Conservation (phyloP, 83 land plant genomes). For the Larix sibirica region DNA sequence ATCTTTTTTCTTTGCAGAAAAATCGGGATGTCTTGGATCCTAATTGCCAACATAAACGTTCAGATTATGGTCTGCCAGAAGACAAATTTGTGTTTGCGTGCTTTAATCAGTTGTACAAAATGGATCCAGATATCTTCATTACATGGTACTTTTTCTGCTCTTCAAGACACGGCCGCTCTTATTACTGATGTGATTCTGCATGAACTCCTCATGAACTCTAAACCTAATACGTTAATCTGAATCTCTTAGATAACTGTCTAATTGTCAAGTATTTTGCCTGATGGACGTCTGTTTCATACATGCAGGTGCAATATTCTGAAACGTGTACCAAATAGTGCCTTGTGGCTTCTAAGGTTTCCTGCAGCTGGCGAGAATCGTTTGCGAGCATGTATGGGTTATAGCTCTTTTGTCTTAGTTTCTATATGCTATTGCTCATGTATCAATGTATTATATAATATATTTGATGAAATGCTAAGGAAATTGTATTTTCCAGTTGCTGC, state of each 20-base stretch:
- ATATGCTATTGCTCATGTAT: neutral
- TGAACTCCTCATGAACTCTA: neutral
- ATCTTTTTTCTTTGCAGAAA: slow-evolving; percentile 54
- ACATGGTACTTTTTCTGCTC: slow-evolving; percentile 60
- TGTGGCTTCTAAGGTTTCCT: slow-evolving; percentile 97
- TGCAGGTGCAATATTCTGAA: slow-evolving; percentile 95
- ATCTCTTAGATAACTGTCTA: neutral
- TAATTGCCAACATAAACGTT: slow-evolving; percentile 70
- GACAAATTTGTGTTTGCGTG: slow-evolving; percentile 96
- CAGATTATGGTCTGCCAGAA: slow-evolving; percentile 97
- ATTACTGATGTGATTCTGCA: neutral
- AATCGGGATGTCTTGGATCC: slow-evolving; percentile 91
- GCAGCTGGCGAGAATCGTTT: slow-evolving; percentile 96
- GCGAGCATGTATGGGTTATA: slow-evolving; percentile 73
- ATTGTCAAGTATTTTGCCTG: neutral
- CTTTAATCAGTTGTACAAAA: slow-evolving; percentile 98
- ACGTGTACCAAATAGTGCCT: slow-evolving; percentile 95
- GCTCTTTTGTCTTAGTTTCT: neutral
- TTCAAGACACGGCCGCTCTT: neutral
- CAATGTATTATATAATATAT: neutral
- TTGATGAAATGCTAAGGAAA: neutral
- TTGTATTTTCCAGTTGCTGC: slow-evolving; percentile 70
- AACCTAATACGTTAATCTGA: neutral
- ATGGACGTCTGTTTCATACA: neutral
- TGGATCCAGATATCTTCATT: slow-evolving; percentile 94